Evolutionary conservation across 345 rosid species (phyloP), one percentile per base, ranked within the genome.

Genomic region (Pelargonium nanum): DNA sequence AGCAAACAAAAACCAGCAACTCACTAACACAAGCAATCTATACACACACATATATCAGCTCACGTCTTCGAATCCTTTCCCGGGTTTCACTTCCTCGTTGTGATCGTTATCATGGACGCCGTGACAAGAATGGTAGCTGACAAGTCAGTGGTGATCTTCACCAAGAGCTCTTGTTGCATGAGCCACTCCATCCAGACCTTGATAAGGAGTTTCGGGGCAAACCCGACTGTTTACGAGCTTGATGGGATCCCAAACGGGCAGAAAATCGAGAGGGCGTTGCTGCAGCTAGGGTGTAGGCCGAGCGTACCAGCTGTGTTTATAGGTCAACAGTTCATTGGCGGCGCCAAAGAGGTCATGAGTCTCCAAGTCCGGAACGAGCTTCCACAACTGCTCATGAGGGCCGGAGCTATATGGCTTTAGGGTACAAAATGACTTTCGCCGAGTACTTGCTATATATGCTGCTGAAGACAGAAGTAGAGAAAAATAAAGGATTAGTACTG

Each of bases 321-420:
- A 21, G 92, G 86, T 6, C 73, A 85, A 57, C 73, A 78, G 67
- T 75, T 84, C 7, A 72, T 86, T 7, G 98, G 96, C 0, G 96
- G 96, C 59, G 75, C 92, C 19, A 79, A 80, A 64, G 84, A 92
- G 72, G 57, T 92, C 65, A 85, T 88, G 78, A 77, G 80, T 65
- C 83, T 88, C 60, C 83, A 85, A 25, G 76, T 91, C 40, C 79
- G 63, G 77, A 84, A 89, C 65, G 75, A 85, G 70, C 77, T 91
- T 1, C 85, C 68, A 34, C 68, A 85, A 8, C 45, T 80, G 72
- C 98, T 91, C 53, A 78, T 70, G 58, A 71, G 72, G 50, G 98
- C 96, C 23, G 85, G 92, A 22, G 98, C 98, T 17, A 86, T 91
- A 15, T 91, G 96, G 92, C 58, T 91, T n/a, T 91, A 82, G 80